A percentile compares a stretch with the other conserved stretches of the same genome.
Conservation (phyloP, 2,329 filamentous ascomycete genomes). For the Nothomitra cinnamomea region DNA sequence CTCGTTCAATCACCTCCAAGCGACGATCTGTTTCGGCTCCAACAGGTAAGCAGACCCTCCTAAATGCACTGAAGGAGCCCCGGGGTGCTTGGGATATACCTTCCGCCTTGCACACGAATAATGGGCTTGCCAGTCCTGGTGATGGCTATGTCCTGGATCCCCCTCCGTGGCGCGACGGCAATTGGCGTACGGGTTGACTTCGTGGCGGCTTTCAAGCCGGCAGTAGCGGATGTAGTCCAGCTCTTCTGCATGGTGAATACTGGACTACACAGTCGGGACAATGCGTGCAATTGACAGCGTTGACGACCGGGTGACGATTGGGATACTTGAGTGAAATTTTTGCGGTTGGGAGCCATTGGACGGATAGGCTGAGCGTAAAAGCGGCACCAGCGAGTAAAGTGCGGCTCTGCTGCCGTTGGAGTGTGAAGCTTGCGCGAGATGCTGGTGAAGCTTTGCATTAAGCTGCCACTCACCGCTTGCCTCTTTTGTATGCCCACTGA, state of each 20-base stretch:
- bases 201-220: slow-evolving; percentile 37
- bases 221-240: slow-evolving; percentile 30
- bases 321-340: slow-evolving; percentile 9
- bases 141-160: slow-evolving; percentile 70
- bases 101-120: slow-evolving; percentile 72
- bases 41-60: slow-evolving; percentile 16
- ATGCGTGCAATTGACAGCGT: background rate
- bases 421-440: too few species aligned
- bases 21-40: slow-evolving; percentile 45
- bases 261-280: background rate
- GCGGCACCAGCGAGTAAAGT: background rate
- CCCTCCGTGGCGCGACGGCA: slow-evolving; percentile 29
- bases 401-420: too few species aligned
- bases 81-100: slow-evolving; percentile 38
- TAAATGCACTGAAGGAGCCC: slow-evolving; percentile 13
- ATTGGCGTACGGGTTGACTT: slow-evolving; percentile 23
- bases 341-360: slow-evolving; percentile 12
- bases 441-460: background rate
- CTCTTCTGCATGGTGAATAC: slow-evolving; percentile 22
- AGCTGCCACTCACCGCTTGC: background rate
- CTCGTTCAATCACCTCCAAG: slow-evolving; percentile 51
- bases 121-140: slow-evolving; percentile 94
- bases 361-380: background rate
- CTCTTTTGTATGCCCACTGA: too few species aligned
- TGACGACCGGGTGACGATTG: slow-evolving; percentile 8